A percentile compares a stretch with the other conserved stretches of the same genome.
Conservation (phyloP, 225 moss, liverwort and hornwort genomes). For the Antitrichia curtipendula region DNA sequence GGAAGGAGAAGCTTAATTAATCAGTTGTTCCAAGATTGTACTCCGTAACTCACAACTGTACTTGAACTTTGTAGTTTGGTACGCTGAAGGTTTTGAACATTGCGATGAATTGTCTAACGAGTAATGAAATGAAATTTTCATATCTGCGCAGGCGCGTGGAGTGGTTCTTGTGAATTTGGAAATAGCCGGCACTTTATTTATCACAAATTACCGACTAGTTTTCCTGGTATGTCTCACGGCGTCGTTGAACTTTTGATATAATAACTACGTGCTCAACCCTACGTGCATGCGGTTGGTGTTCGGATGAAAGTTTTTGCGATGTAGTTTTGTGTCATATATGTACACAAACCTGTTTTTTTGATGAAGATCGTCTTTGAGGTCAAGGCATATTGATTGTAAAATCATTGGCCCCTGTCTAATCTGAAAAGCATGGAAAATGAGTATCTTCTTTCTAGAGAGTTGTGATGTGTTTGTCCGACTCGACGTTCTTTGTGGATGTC, state of each 20-base stretch:
- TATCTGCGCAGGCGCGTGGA: slow-evolving; percentile 51
- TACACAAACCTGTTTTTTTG: background rate
- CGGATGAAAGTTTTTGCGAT: background rate
- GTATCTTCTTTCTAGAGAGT: background rate
- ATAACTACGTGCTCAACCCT: background rate
- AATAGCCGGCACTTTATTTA: slow-evolving; percentile 62
- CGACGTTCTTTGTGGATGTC: background rate
- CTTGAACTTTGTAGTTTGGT: background rate
- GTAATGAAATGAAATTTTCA: background rate
- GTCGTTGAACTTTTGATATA: background rate
- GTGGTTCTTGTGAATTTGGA: slow-evolving; percentile 85
- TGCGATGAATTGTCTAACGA: background rate
- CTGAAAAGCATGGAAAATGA: background rate
- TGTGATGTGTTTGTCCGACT: background rate
- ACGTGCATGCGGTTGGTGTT: background rate
- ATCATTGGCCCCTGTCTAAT: background rate
- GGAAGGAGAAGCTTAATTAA: background rate
- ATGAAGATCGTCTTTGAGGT: background rate
- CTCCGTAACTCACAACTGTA: background rate
- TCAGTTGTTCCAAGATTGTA: background rate
- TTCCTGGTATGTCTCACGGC: slow-evolving; percentile 51
- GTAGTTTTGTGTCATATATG: background rate
- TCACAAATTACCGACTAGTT: slow-evolving; percentile 89
- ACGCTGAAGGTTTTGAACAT: background rate
- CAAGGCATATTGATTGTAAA: background rate